These are phyloP conservation scores for Naegleria lovaniensis DNA, from an alignment of 208 protist species.

Conservation along the genomic window DNA sequence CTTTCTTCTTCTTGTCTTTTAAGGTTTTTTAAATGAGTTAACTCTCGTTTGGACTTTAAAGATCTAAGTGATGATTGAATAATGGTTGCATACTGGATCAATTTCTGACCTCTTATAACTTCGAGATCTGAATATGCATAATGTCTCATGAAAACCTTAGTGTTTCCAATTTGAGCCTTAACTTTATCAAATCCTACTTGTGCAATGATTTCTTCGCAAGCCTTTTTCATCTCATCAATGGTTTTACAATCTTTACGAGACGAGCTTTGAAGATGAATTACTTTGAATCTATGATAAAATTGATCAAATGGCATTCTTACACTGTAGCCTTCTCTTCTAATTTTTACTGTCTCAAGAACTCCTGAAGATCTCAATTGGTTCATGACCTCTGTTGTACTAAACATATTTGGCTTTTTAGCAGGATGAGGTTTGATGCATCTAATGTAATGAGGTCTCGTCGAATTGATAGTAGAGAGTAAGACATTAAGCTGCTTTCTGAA, in stretches of 20 bases:
- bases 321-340: conserved; percentile 50
- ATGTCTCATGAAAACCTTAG: conserved; percentile 46
- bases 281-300: conserved; percentile 31
- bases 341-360: conserved; percentile 51
- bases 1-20: background rate
- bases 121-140: conserved; percentile 42
- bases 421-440: conserved; percentile 54
- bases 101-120: background rate
- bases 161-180: conserved; percentile 48
- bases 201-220: background rate
- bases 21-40: background rate
- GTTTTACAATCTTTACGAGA: background rate
- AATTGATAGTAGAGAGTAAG: conserved; percentile 32
- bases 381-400: conserved; percentile 42
- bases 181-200: conserved; percentile 34
- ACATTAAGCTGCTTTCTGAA: conserved; percentile 5
- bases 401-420: conserved; percentile 41
- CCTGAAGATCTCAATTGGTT: conserved; percentile 49
- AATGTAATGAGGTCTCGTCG: conserved; percentile 48
- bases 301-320: conserved; percentile 44
- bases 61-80: background rate
- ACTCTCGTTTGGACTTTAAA: background rate
- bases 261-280: background rate
- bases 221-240: conserved; percentile 28
- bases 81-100: background rate